Evolutionary conservation across 306 rosid species (phyloP), one percentile per base, ranked within the genome.

Genomic region (Vachellia pachyceras): DNA sequence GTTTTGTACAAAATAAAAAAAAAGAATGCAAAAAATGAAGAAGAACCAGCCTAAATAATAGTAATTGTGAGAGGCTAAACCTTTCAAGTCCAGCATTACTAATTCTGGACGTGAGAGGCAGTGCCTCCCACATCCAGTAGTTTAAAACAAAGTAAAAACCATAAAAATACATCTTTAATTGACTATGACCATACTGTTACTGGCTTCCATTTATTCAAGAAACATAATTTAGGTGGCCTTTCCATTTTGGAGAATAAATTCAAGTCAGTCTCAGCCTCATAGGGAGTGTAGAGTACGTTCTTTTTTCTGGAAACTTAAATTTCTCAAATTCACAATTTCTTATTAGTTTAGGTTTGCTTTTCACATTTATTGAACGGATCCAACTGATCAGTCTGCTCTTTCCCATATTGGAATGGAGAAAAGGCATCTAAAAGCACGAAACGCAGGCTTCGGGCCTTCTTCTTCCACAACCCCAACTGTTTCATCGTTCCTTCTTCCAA

Each of bases 371-470:
- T 58, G 33, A n/a, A 58, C 5, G 10, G 23, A 58, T 20, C 12
- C 36, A 1, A 9, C 3, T 29, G 33, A 29, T 58, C 12, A 23
- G 3, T 20, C 36, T 23, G 14, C 36, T 25, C 15, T 10, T 7
- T 57, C 35, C 64, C 1, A 22, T 20, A 13, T 22, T 57, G 13
- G 33, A 55, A 57, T 57, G 22, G 64, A 57, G 14, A 22, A 22
- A 57, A 57, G 64, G 64, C 7, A 6, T 58, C 97, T 88, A 44
- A 86, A 76, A 75, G 91, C 93, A 4, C 91, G 90, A 14, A 88
- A 47, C 22, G 90, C 71, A 5, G 69, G 83, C 90, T 92, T 92
- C 10, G 82, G 79, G 72, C 76, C 80, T 86, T 80, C 89, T n/a
- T n/a, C n/a, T 58, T 71, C 88, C 25, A 42, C 72, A 1, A 20